These are phyloP conservation scores for Podila epicladia DNA, from an alignment of 192 early-diverging fungal species.

Conservation along the genomic window DNA sequence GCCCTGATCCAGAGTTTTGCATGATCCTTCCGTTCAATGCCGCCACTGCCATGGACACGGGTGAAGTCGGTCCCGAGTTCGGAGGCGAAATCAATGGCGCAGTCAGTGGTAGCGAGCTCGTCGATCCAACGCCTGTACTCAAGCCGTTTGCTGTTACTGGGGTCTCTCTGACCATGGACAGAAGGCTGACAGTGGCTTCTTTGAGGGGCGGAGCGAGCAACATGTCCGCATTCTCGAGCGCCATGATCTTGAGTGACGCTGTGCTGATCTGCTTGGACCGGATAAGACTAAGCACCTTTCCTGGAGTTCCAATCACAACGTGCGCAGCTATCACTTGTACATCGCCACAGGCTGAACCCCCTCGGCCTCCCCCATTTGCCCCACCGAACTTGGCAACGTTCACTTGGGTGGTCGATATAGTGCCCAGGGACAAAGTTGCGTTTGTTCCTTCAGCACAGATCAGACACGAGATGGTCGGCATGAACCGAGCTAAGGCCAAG, in stretches of 20 bases:
- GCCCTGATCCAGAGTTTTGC: background rate
- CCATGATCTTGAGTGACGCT: conserved; percentile 37
- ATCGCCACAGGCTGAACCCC: background rate
- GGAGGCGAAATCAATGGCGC: conserved; percentile 25
- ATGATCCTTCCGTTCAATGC: conserved; percentile 33
- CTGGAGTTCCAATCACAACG: conserved; percentile 44
- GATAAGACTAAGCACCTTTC: conserved; percentile 29
- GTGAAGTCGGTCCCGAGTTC: conserved; percentile 41
- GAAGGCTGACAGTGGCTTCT: conserved; percentile 37
- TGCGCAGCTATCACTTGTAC: conserved; percentile 40
- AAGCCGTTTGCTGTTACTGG: background rate
- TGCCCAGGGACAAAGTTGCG: conserved; percentile 39
- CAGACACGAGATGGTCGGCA: conserved; percentile 48
- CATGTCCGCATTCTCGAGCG: conserved; percentile 45
- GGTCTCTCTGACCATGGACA: conserved; percentile 40
- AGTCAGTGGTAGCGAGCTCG: background rate
- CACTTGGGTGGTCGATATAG: conserved; percentile 41
- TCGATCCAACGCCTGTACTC: background rate
- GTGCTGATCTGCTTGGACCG: conserved; percentile 36
- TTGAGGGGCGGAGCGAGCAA: conserved; percentile 31
- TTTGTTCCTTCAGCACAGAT: conserved; percentile 43
- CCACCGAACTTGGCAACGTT: conserved; percentile 10
- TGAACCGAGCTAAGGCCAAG: conserved; percentile 43
- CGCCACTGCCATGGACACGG: conserved; percentile 43
- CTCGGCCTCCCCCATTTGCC: conserved; percentile 3